phyloP scores from a whole-genome alignment of 2,329 filamentous ascomycete genomes.

The Venturiaceae sp. region DNA sequence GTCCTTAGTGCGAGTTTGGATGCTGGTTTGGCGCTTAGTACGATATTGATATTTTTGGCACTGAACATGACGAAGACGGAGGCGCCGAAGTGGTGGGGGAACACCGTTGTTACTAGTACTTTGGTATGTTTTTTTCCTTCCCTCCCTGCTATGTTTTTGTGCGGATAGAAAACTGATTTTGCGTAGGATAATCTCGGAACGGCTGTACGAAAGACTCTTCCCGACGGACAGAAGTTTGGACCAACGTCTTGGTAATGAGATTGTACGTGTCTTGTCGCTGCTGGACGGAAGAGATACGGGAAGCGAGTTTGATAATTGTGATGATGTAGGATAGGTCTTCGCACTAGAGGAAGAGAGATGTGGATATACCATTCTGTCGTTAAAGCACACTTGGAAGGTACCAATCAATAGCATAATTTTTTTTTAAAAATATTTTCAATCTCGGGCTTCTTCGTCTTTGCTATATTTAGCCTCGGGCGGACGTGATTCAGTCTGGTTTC shows the following conservation, averaged over 20 bases:
- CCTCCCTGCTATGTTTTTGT: neutral
- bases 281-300: no score
- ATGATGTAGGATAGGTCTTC: no score
- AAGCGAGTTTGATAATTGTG: no score
- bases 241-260: constrained; percentile 3
- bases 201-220: neutral
- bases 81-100: constrained; percentile 55
- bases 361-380: no score
- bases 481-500: no score
- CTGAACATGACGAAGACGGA: constrained; percentile 15
- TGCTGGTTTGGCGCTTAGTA: constrained; percentile 16
- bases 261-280: neutral
- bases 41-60: constrained; percentile 19
- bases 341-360: no score
- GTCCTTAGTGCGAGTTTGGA: constrained; percentile 14
- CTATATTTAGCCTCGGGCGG: no score
- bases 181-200: constrained; percentile 1
- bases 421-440: no score
- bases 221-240: constrained; percentile 7
- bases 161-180: neutral
- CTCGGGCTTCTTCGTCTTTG: no score
- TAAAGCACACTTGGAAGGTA: no score
- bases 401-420: no score
- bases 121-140: neutral
- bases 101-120: constrained; percentile 37